A percentile compares a stretch with the other conserved stretches of the same genome.
Evolutionary conservation across 2,329 filamentous ascomycete genomes (phyloP).

Genomic region (Harringtonia aguacate): DNA sequence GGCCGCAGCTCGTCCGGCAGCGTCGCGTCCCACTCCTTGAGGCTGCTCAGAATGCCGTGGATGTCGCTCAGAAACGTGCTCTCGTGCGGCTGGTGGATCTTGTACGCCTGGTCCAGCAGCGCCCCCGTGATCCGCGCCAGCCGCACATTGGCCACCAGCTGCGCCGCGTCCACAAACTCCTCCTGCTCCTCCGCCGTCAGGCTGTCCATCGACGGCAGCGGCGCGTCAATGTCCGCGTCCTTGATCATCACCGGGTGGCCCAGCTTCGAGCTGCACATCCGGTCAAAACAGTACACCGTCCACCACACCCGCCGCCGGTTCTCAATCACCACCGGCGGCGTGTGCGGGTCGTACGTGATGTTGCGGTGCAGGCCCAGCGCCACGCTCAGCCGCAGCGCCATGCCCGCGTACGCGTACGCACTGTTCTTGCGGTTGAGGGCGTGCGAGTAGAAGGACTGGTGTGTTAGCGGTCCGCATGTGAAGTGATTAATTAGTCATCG

Average conservation of each 20-base stretch:
- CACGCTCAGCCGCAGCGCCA: constrained; percentile 24
- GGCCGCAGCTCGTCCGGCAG: background rate
- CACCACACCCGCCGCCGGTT: constrained; percentile 13
- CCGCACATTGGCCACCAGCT: constrained; percentile 1
- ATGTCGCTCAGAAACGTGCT: constrained; percentile 1
- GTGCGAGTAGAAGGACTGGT: constrained; percentile 24
- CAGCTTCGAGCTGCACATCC: constrained; percentile 3
- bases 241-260: constrained; percentile 3
- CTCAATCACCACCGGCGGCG: constrained; percentile 17
- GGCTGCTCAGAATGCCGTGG: background rate
- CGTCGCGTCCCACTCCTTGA: constrained; percentile 8
- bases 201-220: background rate
- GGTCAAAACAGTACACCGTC: constrained; percentile 2
- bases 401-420: constrained; percentile 24
- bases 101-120: constrained; percentile 2
- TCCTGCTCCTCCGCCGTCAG: background rate
- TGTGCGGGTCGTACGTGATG: constrained; percentile 21
- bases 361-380: constrained; percentile 26
- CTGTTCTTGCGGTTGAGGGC: constrained; percentile 26
- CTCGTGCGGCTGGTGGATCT: constrained; percentile 1
- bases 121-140: constrained; percentile 1
- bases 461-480: background rate
- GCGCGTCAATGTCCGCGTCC: constrained; percentile 1
- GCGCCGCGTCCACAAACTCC: background rate
- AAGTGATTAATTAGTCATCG: background rate